These are phyloP conservation scores for Boletus reticuloceps DNA, from an alignment of 768 basidiomycete species.

Conservation along the genomic window DNA sequence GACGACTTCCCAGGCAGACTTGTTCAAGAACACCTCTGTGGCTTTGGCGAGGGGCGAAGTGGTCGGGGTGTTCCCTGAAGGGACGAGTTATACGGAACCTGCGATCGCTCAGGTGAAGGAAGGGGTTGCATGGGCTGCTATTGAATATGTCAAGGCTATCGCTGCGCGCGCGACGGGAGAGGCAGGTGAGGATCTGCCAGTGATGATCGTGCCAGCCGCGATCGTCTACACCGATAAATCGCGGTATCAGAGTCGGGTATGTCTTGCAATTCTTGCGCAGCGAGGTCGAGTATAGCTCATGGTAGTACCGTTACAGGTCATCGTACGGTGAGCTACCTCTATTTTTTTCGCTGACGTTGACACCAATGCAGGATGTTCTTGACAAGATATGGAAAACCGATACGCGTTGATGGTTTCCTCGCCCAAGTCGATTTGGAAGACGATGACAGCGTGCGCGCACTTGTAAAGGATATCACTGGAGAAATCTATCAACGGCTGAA, in stretches of 20 bases:
- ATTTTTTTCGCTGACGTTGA: not conserved
- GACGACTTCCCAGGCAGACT: slow-evolving; percentile 29
- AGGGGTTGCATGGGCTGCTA: slow-evolving; percentile 68
- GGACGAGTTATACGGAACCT: slow-evolving; percentile 30
- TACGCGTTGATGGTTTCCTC: slow-evolving; percentile 7
- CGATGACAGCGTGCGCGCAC: slow-evolving; percentile 43
- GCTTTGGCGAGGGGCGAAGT: slow-evolving; percentile 52
- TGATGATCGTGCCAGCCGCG: slow-evolving; percentile 55
- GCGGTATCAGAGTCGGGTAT: slow-evolving; percentile 55
- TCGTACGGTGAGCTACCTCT: slow-evolving; percentile 1
- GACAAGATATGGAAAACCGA: slow-evolving; percentile 7
- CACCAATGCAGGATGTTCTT: not conserved
- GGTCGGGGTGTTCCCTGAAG: slow-evolving; percentile 62
- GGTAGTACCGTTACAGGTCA: not conserved
- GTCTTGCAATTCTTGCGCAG: slow-evolving; percentile 10
- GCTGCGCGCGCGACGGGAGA: slow-evolving; percentile 7
- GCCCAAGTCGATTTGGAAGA: not conserved
- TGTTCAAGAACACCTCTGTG: slow-evolving; percentile 45
- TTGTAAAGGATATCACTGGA: slow-evolving; percentile 57
- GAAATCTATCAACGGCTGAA: slow-evolving; percentile 47
- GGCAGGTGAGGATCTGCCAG: slow-evolving; percentile 32
- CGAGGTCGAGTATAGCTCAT: not conserved
- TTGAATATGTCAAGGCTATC: slow-evolving; percentile 59
- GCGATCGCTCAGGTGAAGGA: slow-evolving; percentile 51
- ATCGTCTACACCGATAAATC: slow-evolving; percentile 72